Evolutionary conservation across 2,329 filamentous ascomycete genomes (phyloP), one percentile per base, ranked within the genome.

Genomic region (Dactylellina parvicollis): DNA sequence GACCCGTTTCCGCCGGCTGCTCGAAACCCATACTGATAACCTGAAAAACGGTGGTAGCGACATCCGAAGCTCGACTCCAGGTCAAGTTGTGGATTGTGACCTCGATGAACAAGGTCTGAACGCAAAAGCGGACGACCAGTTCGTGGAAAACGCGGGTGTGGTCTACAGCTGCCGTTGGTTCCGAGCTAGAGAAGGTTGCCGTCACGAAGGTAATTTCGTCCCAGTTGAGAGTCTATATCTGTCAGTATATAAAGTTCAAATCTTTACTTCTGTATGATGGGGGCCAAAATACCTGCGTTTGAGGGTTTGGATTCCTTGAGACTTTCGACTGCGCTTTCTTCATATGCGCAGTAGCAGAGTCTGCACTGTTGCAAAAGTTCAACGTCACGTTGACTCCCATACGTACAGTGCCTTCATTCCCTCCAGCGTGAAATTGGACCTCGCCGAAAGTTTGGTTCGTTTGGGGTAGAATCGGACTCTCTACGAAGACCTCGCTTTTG

Each of bases 31-130:
- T 12, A 30, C 8, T 30, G 46, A 50, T 50, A 20, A 50, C 14
- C 46, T 28, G 12, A 7, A 30, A n/a, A 28, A 32, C 12, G 18
- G 7, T 28, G 46, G n/a, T 50, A 7, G 26, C 20, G 30, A 50
- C 14, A n/a, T 50, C 46, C 14, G 22, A 32, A 18, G 22, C 46
- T 50, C 30, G 46, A 50, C 20, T 14, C 46, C 46, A 50, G 16
- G 20, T 50, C 9, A 30, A 12, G 9, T 50, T 28, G 24, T 50
- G n/a, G 24, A 50, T n/a, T 28, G 14, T 24, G 26, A 50, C 9
- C 18, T 50, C 46, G 26, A 50, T 28, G 46, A 28, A 50, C 26
- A 50, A 10, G 24, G 22, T 50, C 46, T 50, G 46, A 20, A 50
- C 12, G 26, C 22, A 50, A 50, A 50, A 30, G 7, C 20, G 46